Evolutionary conservation across 148 eudicot species (phyloP), one percentile per base, ranked within the genome.

Genomic region (Mesembryanthemum crystallinum): DNA sequence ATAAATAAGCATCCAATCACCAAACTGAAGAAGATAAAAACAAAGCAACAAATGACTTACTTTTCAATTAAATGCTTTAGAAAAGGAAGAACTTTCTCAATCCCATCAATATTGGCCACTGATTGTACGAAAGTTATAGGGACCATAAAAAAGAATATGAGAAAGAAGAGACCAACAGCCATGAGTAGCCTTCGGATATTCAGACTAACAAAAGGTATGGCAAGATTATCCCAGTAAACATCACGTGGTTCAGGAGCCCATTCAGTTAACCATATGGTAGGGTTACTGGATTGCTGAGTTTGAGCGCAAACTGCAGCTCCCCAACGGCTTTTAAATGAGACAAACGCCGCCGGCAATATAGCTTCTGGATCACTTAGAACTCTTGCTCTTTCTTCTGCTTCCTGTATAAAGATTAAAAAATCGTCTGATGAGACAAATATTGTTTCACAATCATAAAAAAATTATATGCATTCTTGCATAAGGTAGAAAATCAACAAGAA

Each of bases 261-360:
- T 60, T 95, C 88, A 4, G 98, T 89, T 78, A 95, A 83, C 98
- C 98, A 95, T 75, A 84, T 71, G 18, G 97, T 92, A 10, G 97
- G 94, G 80, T 95, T 89, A 65, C 85, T 89, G 42, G 96, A 71
- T 81, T 95, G 99, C 72, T 89, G 91, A 61, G 99, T 95, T 87
- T 95, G 99, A 81, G 98, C 98, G 85, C 98, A 95, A 45, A 95
- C 92, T 75, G 96, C 98, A 67, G 97, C 96, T 67, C 96, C 98
- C 98, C 98, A 95, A 67, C 98, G 87, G 29, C 86, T 83, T 79
- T 80, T 92, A 66, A 95, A 95, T 12, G 98, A 95, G 64, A 95
- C 98, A 88, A 95, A 95, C 65, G 98, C 98, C n/a, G 92, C 92
- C 5, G 98, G 97, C 64, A 95, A 78, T 75, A 95, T 78, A 51